These are phyloP conservation scores for Claviceps maximensis DNA, from an alignment of 2,329 filamentous ascomycete species.

Conservation along the genomic window DNA sequence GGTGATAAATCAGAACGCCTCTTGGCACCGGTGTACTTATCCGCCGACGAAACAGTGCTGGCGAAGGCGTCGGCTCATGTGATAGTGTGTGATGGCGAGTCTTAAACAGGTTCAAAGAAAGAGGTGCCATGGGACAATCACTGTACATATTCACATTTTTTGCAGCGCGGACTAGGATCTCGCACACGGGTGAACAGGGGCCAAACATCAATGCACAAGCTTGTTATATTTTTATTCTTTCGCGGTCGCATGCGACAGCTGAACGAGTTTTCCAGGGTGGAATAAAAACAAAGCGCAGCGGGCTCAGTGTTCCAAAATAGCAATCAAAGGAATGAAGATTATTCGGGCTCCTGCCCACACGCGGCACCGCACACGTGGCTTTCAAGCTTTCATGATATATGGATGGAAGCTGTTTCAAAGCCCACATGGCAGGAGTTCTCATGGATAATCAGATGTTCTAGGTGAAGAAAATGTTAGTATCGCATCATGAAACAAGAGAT, in stretches of 20 bases:
- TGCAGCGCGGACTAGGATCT: neutral
- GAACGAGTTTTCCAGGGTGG: neutral
- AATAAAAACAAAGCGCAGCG: neutral
- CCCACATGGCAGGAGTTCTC: neutral
- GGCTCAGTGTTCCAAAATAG: neutral
- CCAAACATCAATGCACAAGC: neutral
- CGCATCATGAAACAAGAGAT: neutral
- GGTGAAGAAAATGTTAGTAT: neutral
- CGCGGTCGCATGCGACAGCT: neutral
- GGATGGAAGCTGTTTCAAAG: neutral
- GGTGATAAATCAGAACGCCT: neutral
- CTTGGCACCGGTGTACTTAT: neutral
- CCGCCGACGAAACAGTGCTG: neutral
- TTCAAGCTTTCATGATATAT: neutral
- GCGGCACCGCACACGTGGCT: neutral
- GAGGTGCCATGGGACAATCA: neutral
- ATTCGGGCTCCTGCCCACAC: neutral
- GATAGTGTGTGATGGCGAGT: neutral
- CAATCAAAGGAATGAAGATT: neutral
- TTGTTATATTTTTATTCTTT: neutral
- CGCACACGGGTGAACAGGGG: neutral
- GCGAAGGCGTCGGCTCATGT: neutral
- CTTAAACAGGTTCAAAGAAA: neutral
- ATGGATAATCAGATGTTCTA: neutral
- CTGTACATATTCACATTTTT: neutral